Percentiles rank a stretch among this genome's conserved stretches.
Evolutionary conservation across 1,284 basidiomycete species (phyloP).

Genomic region (Leccinum glutinopallens): DNA sequence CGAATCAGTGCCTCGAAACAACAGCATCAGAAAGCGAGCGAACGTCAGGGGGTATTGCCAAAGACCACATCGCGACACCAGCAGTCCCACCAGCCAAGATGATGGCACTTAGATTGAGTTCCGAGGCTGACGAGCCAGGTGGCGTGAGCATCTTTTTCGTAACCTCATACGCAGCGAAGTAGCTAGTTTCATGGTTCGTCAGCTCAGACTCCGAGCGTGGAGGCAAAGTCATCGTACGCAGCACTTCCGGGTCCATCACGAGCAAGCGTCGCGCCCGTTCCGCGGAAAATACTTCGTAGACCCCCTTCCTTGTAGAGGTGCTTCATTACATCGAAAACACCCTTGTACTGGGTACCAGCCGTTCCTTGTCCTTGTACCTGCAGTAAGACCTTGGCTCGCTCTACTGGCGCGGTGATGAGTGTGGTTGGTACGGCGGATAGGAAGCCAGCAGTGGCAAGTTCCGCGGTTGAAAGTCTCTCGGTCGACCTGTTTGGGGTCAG

Average conservation of each 20-base stretch:
- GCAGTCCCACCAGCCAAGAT: slow-evolving; percentile 94
- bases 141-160: slow-evolving; percentile 88
- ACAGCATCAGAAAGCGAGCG: slow-evolving; percentile 33
- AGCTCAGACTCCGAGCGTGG: neutral
- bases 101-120: slow-evolving; percentile 87
- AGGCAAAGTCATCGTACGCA: slow-evolving; percentile 60
- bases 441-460: slow-evolving; percentile 93
- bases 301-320: slow-evolving; percentile 97
- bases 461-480: slow-evolving; percentile 69
- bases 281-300: slow-evolving; percentile 89
- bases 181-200: slow-evolving; percentile 49
- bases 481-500: slow-evolving; percentile 70
- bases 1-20: slow-evolving; percentile 18
- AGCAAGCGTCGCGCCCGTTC: slow-evolving; percentile 89
- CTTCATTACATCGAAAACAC: slow-evolving; percentile 89
- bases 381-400: slow-evolving; percentile 95
- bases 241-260: slow-evolving; percentile 97
- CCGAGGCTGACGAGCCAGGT: slow-evolving; percentile 70
- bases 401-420: slow-evolving; percentile 91
- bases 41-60: slow-evolving; percentile 95
- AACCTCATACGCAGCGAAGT: slow-evolving; percentile 97
- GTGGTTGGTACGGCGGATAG: slow-evolving; percentile 94
- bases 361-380: slow-evolving; percentile 93
- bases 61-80: slow-evolving; percentile 97
- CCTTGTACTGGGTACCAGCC: slow-evolving; percentile 78